Evolutionary conservation across 169 alveolate genomes (phyloP), one percentile per base, ranked within the genome.

Genomic region (Plasmodium blacklocki): DNA sequence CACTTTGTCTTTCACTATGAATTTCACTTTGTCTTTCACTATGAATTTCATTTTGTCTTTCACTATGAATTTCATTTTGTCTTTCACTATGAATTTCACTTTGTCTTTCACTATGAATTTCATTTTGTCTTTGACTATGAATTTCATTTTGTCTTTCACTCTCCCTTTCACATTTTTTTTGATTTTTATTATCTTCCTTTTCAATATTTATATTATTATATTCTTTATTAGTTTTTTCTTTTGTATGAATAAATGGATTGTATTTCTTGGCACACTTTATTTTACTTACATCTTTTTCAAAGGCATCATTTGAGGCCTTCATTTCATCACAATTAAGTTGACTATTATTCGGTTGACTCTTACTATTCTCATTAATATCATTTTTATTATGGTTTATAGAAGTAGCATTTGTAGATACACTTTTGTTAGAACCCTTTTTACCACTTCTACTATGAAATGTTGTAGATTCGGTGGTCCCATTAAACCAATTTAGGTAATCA

Each of bases 401-500:
- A 5, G 47, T 39, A 39, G 47, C 9, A 39, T 5, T 39, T 5
- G 47, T 39, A 6, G 47, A 39, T 5, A 39, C 47, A 5, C 47
- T 39, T 39, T 39, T 39, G 47, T 39, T 39, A 0, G 47, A 39
- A 39, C 47, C 47, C 47, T 39, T 39, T 39, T 39, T 39, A 39
- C 47, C 5, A 39, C 47, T 39, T 39, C 47, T 39, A 39, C 11
- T 39, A 39, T 39, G 47, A 39, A 39, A 39, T 54, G 62, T n/a
- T 4, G 19, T 54, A 15, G 62, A 54, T 14, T 59, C 49, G 14
- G 67, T 23, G 29, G 60, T 12, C 26, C 70, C 47, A 56, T 56
- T 5, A n/a, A 78, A 50, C 89, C 89, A 78, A 18, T 9, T 78
- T 12, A 73, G 59, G 23, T 64, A 78, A 4, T 78, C 89, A 2